Evolutionary conservation across 169 alveolate genomes (phyloP).

Genomic region (Plasmodium fragile): DNA sequence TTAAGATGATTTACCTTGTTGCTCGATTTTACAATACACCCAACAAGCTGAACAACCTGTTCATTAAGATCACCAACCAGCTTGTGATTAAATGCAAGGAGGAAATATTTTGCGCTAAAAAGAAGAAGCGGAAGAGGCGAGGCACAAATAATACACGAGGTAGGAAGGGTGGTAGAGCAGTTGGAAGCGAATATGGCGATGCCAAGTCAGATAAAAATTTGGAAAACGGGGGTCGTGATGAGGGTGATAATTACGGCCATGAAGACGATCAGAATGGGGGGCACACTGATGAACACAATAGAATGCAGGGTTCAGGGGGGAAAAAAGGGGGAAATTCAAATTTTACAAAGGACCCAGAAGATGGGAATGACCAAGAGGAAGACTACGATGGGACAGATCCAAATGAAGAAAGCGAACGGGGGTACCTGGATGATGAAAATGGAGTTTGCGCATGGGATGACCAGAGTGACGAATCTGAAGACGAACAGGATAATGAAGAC

Average conservation of each 20-base stretch:
- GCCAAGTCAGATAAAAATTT: slow-evolving; percentile 14
- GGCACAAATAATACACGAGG: background rate
- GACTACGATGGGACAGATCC: background rate
- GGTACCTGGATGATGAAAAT: slow-evolving; percentile 17
- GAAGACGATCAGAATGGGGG: background rate
- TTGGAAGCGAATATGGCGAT: background rate
- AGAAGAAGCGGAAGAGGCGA: slow-evolving; percentile 46
- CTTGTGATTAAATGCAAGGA: slow-evolving; percentile 93
- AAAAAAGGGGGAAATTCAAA: background rate
- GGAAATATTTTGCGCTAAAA: slow-evolving; percentile 88
- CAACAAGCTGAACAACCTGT: slow-evolving; percentile 95
- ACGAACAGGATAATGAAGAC: slow-evolving; percentile 10
- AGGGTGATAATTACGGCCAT: background rate
- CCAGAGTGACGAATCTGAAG: slow-evolving; percentile 34
- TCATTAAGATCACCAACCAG: slow-evolving; percentile 96
- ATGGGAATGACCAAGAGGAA: background rate
- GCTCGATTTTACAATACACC: slow-evolving; percentile 98
- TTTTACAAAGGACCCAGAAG: background rate
- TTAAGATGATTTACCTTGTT: slow-evolving; percentile 96
- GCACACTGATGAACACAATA: background rate
- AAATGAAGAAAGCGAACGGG: background rate
- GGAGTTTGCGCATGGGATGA: background rate
- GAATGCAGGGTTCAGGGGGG: background rate
- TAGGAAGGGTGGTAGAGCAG: background rate
- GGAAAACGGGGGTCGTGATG: slow-evolving; percentile 8